A percentile compares a stretch with the other conserved stretches of the same genome.
Evolutionary conservation across 2,329 filamentous ascomycete species (phyloP).

Genomic region (Aspergillus viridinutans): DNA sequence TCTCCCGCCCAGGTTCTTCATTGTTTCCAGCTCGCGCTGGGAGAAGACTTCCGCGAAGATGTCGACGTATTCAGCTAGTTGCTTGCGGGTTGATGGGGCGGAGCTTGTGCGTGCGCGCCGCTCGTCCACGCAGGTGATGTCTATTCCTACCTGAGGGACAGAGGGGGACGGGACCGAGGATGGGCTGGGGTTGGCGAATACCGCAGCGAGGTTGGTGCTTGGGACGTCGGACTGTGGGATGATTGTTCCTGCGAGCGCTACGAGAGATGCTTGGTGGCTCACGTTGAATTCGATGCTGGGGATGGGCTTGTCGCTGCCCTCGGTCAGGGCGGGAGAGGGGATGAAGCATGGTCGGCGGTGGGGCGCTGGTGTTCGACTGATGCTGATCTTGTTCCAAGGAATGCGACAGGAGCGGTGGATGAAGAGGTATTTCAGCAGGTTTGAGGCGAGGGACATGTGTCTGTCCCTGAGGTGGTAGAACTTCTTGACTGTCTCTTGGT

Average conservation of each 20-base stretch:
- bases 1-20: constrained; percentile 42
- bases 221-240: constrained; percentile 11
- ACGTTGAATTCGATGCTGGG: constrained; percentile 58
- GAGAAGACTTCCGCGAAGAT: constrained; percentile 60
- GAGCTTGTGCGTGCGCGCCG: constrained; percentile 46
- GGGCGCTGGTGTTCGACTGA: constrained; percentile 49
- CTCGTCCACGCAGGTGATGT: constrained; percentile 61
- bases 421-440: constrained; percentile 58
- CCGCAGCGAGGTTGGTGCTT: not conserved
- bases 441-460: constrained; percentile 58
- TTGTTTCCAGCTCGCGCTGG: constrained; percentile 50
- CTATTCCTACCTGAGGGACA: constrained; percentile 51
- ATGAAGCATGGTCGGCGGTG: constrained; percentile 52
- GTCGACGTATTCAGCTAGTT: constrained; percentile 55
- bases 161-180: constrained; percentile 6
- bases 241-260: constrained; percentile 53
- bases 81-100: constrained; percentile 45
- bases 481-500: constrained; percentile 47
- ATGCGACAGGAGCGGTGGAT: constrained; percentile 52
- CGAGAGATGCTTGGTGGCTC: constrained; percentile 60
- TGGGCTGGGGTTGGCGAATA: constrained; percentile 4
- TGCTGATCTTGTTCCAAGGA: constrained; percentile 54
- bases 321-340: constrained; percentile 27
- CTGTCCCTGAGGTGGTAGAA: constrained; percentile 55
- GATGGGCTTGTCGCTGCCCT: constrained; percentile 4